These are phyloP conservation scores for Ophiostoma himal-ulmi DNA, from an alignment of 2,329 filamentous ascomycete genomes.

Conservation along the genomic window DNA sequence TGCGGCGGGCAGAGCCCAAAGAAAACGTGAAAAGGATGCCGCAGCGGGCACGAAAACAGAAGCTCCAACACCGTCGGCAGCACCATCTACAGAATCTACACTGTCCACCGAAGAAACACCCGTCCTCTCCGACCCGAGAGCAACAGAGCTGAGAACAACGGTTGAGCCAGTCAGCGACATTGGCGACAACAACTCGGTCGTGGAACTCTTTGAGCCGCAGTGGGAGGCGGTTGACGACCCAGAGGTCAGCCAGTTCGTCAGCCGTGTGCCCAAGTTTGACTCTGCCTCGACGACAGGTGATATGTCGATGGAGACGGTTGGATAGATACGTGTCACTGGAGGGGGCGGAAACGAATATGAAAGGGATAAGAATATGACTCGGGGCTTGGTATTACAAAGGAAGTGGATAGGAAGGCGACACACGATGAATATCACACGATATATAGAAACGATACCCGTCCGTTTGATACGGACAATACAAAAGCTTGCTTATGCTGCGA, in stretches of 20 bases:
- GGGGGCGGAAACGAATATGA: neutral
- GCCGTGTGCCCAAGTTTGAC: conserved; percentile 21
- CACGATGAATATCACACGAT: neutral
- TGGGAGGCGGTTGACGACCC: conserved; percentile 27
- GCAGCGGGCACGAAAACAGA: neutral
- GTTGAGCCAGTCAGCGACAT: conserved; percentile 4
- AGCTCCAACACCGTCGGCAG: neutral
- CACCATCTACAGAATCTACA: neutral
- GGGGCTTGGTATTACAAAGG: neutral
- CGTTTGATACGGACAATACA: conserved; percentile 15
- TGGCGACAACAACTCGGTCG: neutral
- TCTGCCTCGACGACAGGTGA: neutral
- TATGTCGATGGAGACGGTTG: conserved; percentile 20
- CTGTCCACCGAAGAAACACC: neutral
- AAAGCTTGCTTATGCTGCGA: neutral
- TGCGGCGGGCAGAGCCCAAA: conserved; percentile 22
- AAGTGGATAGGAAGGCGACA: neutral
- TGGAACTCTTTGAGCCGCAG: conserved; percentile 23
- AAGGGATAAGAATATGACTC: neutral
- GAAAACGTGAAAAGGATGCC: conserved; percentile 15
- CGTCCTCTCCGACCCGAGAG: neutral
- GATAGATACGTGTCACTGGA: neutral
- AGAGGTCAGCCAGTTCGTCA: conserved; percentile 24
- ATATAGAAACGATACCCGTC: conserved; percentile 20
- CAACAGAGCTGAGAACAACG: conserved; percentile 12